Conservation (phyloP, 1,139 yeast genomes). For the Candida pseudoviswanathii region DNA sequence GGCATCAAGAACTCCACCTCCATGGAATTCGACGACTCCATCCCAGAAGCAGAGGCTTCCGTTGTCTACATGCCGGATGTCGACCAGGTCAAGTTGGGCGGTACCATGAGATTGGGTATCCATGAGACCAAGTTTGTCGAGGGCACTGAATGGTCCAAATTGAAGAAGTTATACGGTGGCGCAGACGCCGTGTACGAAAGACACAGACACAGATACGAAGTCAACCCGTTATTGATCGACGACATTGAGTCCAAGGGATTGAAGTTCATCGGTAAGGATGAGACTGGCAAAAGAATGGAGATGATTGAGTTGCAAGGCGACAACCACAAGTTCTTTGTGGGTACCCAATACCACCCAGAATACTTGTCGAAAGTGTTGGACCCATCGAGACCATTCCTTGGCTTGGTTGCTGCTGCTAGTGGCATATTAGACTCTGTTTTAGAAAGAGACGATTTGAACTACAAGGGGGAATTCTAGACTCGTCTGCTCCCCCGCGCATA, state of each 20-base stretch:
- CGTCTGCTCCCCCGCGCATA: not conserved
- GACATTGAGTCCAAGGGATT: conserved; percentile 77
- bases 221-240: conserved; percentile 79
- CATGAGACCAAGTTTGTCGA: conserved; percentile 84
- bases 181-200: conserved; percentile 77
- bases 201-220: conserved; percentile 98
- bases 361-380: conserved; percentile 93
- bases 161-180: conserved; percentile 81
- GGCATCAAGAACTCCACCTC: conserved; percentile 75
- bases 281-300: conserved; percentile 89
- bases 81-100: conserved; percentile 94
- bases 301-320: conserved; percentile 68
- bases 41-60: conserved; percentile 67
- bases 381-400: conserved; percentile 95
- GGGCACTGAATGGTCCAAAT: conserved; percentile 67
- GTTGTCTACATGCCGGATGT: conserved; percentile 99
- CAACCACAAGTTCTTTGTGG: conserved; percentile 84
- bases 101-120: conserved; percentile 97
- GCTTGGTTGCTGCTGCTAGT: conserved; percentile 90
- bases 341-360: conserved; percentile 98
- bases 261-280: conserved; percentile 91
- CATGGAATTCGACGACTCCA: conserved; percentile 74
- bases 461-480: conserved; percentile 46
- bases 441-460: conserved; percentile 44
- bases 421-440: conserved; percentile 73